Evolutionary conservation across 202 grass and related monocot genomes (phyloP).

Genomic region (Schoenoplectus triqueter): DNA sequence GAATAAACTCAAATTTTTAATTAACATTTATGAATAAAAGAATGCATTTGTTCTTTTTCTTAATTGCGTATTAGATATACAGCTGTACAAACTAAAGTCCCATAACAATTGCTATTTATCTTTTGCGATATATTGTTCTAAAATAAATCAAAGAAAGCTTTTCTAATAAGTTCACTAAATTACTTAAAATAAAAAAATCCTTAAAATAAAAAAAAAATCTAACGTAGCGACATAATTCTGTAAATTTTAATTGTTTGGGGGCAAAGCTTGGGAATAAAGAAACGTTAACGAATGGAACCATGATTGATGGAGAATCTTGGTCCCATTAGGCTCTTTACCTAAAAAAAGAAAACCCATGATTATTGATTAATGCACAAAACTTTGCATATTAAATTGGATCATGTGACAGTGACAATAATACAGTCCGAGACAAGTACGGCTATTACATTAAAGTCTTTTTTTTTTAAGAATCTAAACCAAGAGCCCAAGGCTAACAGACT

Average conservation of each 20-base stretch:
- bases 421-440: not conserved
- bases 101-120: not conserved
- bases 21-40: not conserved
- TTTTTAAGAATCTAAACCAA: not conserved
- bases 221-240: not conserved
- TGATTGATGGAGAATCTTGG: constrained; percentile 27
- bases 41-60: not conserved
- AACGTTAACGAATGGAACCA: not conserved
- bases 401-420: not conserved
- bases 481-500: not conserved
- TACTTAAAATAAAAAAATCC: not conserved
- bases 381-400: constrained; percentile 32
- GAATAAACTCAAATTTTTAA: not conserved
- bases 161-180: no score
- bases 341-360: not conserved
- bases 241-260: constrained; percentile 4
- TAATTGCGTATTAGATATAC: not conserved
- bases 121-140: not conserved
- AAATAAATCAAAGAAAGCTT: not conserved
- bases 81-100: not conserved
- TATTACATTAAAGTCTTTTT: not conserved
- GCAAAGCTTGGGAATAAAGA: constrained; percentile 21
- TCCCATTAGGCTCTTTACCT: not conserved
- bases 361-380: constrained; percentile 30
- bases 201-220: not conserved